These are phyloP conservation scores for Coemansia sp. DNA, from an alignment of 192 early-diverging fungal genomes.

Conservation along the genomic window DNA sequence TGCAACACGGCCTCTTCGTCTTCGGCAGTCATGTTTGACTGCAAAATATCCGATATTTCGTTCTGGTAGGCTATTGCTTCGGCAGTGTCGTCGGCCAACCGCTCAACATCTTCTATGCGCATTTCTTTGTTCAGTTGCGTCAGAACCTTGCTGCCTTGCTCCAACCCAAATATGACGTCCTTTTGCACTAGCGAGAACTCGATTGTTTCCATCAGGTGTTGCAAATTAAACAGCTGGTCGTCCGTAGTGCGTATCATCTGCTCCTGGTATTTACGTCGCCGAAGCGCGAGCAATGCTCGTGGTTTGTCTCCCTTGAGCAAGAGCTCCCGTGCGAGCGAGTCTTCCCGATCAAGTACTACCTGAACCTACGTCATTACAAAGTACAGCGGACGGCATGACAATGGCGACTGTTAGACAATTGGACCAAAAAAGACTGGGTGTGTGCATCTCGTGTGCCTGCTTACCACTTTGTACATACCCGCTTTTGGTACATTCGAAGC, in stretches of 20 bases:
- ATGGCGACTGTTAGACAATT: neutral
- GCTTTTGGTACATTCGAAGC: constrained; percentile 87
- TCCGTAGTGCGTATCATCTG: constrained; percentile 80
- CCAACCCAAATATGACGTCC: constrained; percentile 81
- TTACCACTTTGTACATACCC: constrained; percentile 54
- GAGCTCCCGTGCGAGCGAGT: constrained; percentile 74
- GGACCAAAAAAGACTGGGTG: neutral
- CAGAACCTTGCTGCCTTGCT: constrained; percentile 78
- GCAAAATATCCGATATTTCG: constrained; percentile 68
- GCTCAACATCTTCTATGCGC: constrained; percentile 87
- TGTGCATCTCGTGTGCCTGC: neutral
- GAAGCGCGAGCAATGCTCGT: constrained; percentile 84
- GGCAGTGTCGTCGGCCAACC: constrained; percentile 93
- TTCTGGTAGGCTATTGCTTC: constrained; percentile 97
- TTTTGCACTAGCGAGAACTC: constrained; percentile 93
- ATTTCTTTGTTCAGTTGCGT: constrained; percentile 80
- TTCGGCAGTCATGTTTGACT: constrained; percentile 69
- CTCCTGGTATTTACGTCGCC: constrained; percentile 97
- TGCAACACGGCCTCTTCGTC: constrained; percentile 85
- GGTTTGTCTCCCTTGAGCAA: constrained; percentile 73
- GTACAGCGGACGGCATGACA: neutral
- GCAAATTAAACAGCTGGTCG: constrained; percentile 84
- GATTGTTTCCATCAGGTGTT: constrained; percentile 84
- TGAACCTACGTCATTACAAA: constrained; percentile 61
- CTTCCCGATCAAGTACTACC: constrained; percentile 77